Base-by-base conservation (phyloP, 176 grass and related monocot genomes). In the Rhynchospora pubera region DNA sequence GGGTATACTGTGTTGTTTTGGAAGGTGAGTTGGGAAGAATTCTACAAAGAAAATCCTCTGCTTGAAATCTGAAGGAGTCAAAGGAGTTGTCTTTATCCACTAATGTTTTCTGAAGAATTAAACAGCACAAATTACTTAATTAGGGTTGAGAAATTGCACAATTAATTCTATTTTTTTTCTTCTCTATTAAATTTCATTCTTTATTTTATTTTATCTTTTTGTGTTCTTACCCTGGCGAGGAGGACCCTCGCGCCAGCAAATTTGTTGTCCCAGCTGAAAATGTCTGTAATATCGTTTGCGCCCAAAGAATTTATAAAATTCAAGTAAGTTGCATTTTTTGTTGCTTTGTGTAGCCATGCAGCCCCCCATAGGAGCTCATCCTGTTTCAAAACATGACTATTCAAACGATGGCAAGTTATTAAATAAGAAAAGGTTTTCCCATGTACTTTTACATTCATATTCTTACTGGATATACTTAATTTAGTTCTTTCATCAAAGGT, bases 191-290 rank as follows among this genome's bases (percentile, higher is more conserved):
- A 1, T 5, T 39, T 39, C 4, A 39, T 5, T 39, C 34, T 39
- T 39, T 39, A 39, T 39, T 39, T 39, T 39, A 39, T 45, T 70
- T 1, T 57, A 23, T n/a, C 14, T 43, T 19, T 23, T 12, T 10
- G 5, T 21, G 45, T 52, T 65, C 11, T 85, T 85, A 89, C 94
- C 79, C 94, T 78, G 26, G 94, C 61, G 0, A 94, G 92, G 16
- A 97, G 92, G 13, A 97, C 83, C 44, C 91, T 87, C 13, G 94
- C 86, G 6, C 92, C 92, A 77, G 92, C 88, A 83, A 92, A 91
- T 82, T 97, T 97, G 80, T 97, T 94, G 77, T 97, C 94, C 94
- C 91, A 97, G 85, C 90, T 97, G 75, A 97, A 97, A 55, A 92
- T 91, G 86, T 97, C 94, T 69, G 81, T 83, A 73, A 72, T 78